These are phyloP conservation scores for Populus hybrid DNA, from an alignment of 441 rosid genomes.

Conservation along the genomic window DNA sequence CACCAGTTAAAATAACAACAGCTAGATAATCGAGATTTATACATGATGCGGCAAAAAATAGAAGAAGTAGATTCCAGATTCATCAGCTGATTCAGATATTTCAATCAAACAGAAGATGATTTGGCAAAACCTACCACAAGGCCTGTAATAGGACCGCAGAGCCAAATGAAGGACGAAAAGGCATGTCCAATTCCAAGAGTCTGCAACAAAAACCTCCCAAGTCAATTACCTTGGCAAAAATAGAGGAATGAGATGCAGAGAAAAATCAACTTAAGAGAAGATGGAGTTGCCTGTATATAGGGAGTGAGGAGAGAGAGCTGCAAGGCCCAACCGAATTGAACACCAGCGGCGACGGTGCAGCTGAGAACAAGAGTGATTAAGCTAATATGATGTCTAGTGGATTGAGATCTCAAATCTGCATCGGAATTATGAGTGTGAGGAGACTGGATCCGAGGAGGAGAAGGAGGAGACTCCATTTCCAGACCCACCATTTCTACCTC, in stretches of 20 bases:
- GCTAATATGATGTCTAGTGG: conserved; percentile 36
- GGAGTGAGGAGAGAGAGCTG: conserved; percentile 57
- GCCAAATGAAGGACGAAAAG: conserved; percentile 98
- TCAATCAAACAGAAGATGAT: neutral
- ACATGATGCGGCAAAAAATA: neutral
- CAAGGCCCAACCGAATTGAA: conserved; percentile 66
- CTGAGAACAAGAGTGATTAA: conserved; percentile 61
- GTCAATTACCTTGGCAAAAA: conserved; percentile 11
- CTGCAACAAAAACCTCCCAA: conserved; percentile 47
- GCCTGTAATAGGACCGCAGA: conserved; percentile 95
- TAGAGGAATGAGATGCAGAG: conserved; percentile 4
- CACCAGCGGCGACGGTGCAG: conserved; percentile 90
- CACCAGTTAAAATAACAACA: neutral
- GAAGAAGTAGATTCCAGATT: neutral
- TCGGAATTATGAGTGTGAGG: conserved; percentile 17
- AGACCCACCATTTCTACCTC: conserved; percentile 65
- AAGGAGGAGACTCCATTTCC: conserved; percentile 27
- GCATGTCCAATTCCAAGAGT: conserved; percentile 89
- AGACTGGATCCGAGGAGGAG: conserved; percentile 25
- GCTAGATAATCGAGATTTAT: neutral
- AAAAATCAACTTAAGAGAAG: neutral
- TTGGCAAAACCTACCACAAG: conserved; percentile 79
- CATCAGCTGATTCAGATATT: neutral
- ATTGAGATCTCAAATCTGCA: conserved; percentile 22
- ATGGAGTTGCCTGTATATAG: conserved; percentile 63